phyloP scores from a whole-genome alignment of 306 rosid genomes.

The Cicer pinnatifidum region DNA sequence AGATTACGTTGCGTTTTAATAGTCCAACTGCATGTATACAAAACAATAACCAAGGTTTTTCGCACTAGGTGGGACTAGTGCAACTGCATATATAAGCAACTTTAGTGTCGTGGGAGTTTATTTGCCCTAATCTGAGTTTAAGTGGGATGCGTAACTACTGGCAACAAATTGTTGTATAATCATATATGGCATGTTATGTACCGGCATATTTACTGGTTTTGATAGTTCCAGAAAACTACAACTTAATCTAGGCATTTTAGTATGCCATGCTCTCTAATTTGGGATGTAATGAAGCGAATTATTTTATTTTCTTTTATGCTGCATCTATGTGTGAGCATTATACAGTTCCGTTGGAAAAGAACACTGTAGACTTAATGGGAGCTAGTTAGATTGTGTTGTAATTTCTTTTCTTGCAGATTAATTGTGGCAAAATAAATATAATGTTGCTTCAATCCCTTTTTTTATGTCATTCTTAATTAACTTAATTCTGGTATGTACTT shows the following conservation, averaged over 20 bases:
- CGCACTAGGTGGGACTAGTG: not conserved
- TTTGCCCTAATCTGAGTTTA: slow-evolving; percentile 16
- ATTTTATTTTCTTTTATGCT: not conserved
- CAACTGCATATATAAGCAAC: not conserved
- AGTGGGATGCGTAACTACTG: not conserved
- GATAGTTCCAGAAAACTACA: slow-evolving; percentile 37
- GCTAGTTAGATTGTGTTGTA: not conserved
- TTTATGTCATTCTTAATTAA: slow-evolving; percentile 36
- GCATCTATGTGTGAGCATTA: not conserved
- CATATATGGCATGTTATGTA: slow-evolving; percentile 17
- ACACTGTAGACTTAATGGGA: not conserved
- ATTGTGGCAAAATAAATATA: slow-evolving; percentile 15
- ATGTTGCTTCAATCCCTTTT: slow-evolving; percentile 35
- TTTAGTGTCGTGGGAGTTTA: slow-evolving; percentile 9
- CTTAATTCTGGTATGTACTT: slow-evolving; percentile 42
- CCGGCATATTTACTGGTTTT: slow-evolving; percentile 21
- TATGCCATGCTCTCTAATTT: not conserved
- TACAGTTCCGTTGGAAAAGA: not conserved
- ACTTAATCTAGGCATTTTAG: slow-evolving; percentile 17
- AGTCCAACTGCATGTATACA: not conserved
- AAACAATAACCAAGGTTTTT: not conserved
- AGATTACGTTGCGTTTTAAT: slow-evolving; percentile 1
- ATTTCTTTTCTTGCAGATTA: slow-evolving; percentile 36
- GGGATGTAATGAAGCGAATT: not conserved
- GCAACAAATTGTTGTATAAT: slow-evolving; percentile 10